A percentile compares a stretch with the other conserved stretches of the same genome.
phyloP scores from a whole-genome alignment of 2,329 filamentous ascomycete genomes.

The Sarocladiaceae sp. region DNA sequence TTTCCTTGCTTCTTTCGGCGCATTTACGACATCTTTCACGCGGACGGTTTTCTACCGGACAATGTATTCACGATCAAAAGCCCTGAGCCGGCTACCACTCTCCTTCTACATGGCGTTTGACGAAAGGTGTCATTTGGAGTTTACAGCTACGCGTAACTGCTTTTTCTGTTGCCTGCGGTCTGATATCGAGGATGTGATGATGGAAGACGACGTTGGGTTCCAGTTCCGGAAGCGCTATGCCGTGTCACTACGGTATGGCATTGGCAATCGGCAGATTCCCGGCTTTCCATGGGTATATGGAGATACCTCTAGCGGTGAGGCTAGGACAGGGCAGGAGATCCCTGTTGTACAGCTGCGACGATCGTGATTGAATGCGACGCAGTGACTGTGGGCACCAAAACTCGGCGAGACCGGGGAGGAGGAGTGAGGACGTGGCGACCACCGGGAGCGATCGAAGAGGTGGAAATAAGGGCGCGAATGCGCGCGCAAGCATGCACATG shows the following conservation, averaged over 20 bases:
- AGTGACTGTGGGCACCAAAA: too few relatives aligned
- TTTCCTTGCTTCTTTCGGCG: not conserved
- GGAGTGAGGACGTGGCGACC: not conserved
- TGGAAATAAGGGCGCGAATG: not conserved
- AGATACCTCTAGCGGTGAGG: too few relatives aligned
- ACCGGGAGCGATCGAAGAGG: not conserved
- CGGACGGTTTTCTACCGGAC: not conserved
- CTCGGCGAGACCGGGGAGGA: too few relatives aligned
- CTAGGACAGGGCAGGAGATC: too few relatives aligned
- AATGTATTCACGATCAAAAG: constrained; percentile 9
- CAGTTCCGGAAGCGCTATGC: too few relatives aligned
- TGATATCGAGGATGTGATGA: too few relatives aligned
- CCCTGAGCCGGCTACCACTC: not conserved
- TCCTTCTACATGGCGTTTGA: constrained; percentile 1
- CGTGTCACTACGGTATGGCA: too few relatives aligned
- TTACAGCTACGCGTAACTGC: not conserved
- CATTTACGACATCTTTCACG: not conserved
- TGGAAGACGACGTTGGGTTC: too few relatives aligned
- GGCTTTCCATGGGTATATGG: too few relatives aligned
- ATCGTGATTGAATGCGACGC: too few relatives aligned
- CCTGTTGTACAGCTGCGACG: not conserved
- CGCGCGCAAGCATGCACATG: not conserved
- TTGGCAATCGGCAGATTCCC: too few relatives aligned
- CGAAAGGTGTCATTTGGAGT: not conserved
- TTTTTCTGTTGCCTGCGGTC: too few relatives aligned